Evolutionary conservation across 176 grass and related monocot genomes (phyloP), one percentile per base, ranked within the genome.

Genomic region (Secale cereale): DNA sequence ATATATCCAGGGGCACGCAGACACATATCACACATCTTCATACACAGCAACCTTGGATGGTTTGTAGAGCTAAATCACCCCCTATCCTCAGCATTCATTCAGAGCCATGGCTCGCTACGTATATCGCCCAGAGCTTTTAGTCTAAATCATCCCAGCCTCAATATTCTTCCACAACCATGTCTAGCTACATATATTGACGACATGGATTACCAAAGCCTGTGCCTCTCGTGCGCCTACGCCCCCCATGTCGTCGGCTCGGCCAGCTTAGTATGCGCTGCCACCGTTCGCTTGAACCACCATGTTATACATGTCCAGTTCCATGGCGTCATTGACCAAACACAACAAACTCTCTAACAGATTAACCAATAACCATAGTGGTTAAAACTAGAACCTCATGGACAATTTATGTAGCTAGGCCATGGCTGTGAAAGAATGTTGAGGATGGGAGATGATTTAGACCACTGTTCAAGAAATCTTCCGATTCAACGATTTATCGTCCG

Each of bases 141-240:
- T 45, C 43, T 14, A 45, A 45, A 5, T 45, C 43, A 5, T 13
- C 43, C 12, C 4, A 43, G 12, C 41, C 41, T 43, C 11, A 43
- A 43, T 13, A 43, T 43, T 4, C 10, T 43, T 43, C 13, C 41
- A 43, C 12, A 39, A 8, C 37, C 37, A 39, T 39, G 37, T 8
- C 37, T 39, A 39, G 8, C 37, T 39, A 39, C 37, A 39, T 39
- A 39, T 39, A 1, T 36, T 36, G 35, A 86, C 3, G 81, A 29
- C 81, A 86, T 86, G 23, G 23, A 28, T 3, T 31, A 83, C 88
- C 88, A 90, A 3, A 90, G 63, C 1, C 78, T 78, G 71, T 89
- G 88, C 0, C 83, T 72, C 9, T 25, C 28, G 72, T 89, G 71
- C 11, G 78, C 71, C 73, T 73, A 82, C 9, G 71, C 8, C 41